Percentiles rank a stretch among this genome's conserved stretches.
Conservation (phyloP, 2,329 filamentous ascomycete genomes). For the Penicillium brasilianum region DNA sequence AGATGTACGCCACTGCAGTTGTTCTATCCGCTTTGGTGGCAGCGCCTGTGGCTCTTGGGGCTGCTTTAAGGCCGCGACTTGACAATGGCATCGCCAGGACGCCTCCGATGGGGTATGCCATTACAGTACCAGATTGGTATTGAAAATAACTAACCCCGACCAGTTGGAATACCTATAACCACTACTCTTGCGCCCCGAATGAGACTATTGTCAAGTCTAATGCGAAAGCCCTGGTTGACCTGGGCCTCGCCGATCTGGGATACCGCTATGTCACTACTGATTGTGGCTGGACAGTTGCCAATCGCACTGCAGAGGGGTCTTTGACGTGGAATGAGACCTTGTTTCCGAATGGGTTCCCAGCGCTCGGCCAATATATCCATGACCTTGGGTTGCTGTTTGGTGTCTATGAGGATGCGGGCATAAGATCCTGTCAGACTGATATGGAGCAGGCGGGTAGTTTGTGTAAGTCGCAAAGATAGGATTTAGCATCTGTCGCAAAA, state of each 20-base stretch:
- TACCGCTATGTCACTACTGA: constrained; percentile 64
- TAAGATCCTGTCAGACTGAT: constrained; percentile 44
- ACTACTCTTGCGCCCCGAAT: constrained; percentile 57
- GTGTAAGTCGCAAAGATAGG: constrained; percentile 26
- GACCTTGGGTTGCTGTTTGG: constrained; percentile 49
- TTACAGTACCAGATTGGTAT: fast-evolving
- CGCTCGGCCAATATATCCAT: constrained; percentile 48
- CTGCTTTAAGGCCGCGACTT: constrained; percentile 9
- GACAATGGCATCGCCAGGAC: constrained; percentile 35
- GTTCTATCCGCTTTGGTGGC: background rate
- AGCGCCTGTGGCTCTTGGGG: constrained; percentile 2
- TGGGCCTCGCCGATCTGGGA: constrained; percentile 58
- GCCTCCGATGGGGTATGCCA: constrained; percentile 37
- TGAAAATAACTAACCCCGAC: background rate
- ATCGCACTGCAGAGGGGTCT: constrained; percentile 44
- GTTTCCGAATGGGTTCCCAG: constrained; percentile 51
- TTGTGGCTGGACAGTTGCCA: constrained; percentile 60
- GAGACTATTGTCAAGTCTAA: constrained; percentile 58
- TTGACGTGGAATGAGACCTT: constrained; percentile 49
- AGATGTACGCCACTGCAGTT: constrained; percentile 6
- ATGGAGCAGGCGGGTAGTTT: constrained; percentile 44
- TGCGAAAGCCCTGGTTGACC: constrained; percentile 58
- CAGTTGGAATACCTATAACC: constrained; percentile 66
- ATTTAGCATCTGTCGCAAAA: background rate
- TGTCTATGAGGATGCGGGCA: constrained; percentile 53